A percentile compares a stretch with the other conserved stretches of the same genome.
Conservation (phyloP, 768 basidiomycete genomes). For the Suillus placidus region DNA sequence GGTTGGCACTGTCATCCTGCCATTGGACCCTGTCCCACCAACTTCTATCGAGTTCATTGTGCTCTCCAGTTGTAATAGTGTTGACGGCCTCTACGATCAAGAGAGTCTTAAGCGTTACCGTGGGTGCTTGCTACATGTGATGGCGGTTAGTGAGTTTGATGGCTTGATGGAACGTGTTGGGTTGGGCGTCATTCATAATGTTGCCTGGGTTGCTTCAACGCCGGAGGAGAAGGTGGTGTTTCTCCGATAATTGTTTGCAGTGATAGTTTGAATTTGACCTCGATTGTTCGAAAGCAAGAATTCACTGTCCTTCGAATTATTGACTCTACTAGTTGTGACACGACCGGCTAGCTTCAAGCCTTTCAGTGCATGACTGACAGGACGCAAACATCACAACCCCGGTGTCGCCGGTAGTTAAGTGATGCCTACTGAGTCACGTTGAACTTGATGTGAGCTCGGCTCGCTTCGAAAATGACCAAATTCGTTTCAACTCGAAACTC, state of each 20-base stretch:
- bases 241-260: not conserved
- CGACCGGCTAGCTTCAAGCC: no score
- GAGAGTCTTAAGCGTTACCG: slow-evolving; percentile 12
- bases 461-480: no score
- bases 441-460: no score
- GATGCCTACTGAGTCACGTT: no score
- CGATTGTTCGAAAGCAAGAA: not conserved
- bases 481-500: no score
- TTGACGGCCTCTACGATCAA: slow-evolving; percentile 16
- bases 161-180: slow-evolving; percentile 23
- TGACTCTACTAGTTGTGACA: not conserved
- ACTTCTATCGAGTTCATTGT: slow-evolving; percentile 22
- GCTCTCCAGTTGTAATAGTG: slow-evolving; percentile 17
- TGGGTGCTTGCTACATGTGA: slow-evolving; percentile 24
- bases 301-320: not conserved
- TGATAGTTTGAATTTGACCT: not conserved
- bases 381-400: not conserved
- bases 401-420: no score
- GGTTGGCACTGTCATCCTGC: slow-evolving; percentile 22
- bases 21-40: slow-evolving; percentile 12
- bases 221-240: slow-evolving; percentile 2
- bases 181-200: slow-evolving; percentile 21
- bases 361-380: not conserved
- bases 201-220: slow-evolving; percentile 20
- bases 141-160: slow-evolving; percentile 20